Evolutionary conservation across 2,329 filamentous ascomycete genomes (phyloP).

Genomic region (Paraconiothyrium sp.): DNA sequence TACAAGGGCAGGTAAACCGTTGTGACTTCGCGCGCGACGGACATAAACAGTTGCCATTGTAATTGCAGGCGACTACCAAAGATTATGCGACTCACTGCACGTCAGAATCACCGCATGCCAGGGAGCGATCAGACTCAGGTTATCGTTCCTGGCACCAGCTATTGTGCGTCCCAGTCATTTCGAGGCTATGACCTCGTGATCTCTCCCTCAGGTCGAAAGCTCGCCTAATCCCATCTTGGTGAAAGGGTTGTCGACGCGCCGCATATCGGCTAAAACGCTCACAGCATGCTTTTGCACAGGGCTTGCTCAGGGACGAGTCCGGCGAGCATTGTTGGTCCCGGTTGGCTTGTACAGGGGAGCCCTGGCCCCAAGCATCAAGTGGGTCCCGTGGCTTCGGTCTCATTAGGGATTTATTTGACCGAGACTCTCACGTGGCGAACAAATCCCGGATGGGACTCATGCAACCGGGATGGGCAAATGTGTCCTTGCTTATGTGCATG

Average conservation of each 20-base stretch:
- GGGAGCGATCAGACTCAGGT: conserved; percentile 1
- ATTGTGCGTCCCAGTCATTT: neutral
- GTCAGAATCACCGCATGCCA: neutral
- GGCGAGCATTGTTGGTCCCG: conserved; percentile 31
- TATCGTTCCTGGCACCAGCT: neutral
- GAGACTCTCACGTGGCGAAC: conserved; percentile 45
- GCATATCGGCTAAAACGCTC: conserved; percentile 24
- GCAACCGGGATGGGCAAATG: conserved; percentile 20
- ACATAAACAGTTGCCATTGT: neutral
- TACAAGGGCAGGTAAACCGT: neutral
- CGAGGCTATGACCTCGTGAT: neutral
- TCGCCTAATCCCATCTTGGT: neutral
- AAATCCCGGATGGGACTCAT: conserved; percentile 22
- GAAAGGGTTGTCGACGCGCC: neutral
- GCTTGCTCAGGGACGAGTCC: conserved; percentile 37
- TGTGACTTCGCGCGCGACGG: neutral
- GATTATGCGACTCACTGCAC: neutral
- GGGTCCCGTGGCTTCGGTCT: conserved; percentile 44
- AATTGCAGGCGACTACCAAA: neutral
- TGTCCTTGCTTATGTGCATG: conserved; percentile 16
- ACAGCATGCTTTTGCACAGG: conserved; percentile 27
- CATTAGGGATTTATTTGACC: conserved; percentile 33
- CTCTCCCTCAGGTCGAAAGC: neutral
- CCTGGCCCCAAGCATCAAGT: conserved; percentile 35
- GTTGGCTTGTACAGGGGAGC: conserved; percentile 39